These are phyloP conservation scores for Yamadazyma spencermartinsiae DNA, from an alignment of 1,139 yeast genomes.

Conservation along the genomic window DNA sequence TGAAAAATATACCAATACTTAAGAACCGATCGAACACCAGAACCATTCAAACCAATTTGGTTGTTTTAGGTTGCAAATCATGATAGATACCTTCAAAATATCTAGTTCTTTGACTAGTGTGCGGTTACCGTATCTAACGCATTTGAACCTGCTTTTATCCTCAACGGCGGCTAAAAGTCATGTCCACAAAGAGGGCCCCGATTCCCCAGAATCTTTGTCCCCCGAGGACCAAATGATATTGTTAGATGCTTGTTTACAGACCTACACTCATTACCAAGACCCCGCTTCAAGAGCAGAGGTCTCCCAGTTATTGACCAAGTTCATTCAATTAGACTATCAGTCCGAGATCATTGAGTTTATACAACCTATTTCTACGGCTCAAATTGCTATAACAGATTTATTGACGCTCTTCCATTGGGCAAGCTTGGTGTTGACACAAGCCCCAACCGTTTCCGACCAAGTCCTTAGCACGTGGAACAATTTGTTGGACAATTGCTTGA, in stretches of 20 bases:
- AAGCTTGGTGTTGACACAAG: conserved; percentile 26
- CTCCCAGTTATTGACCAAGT: conserved; percentile 27
- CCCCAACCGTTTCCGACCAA: conserved; percentile 5
- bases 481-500: conserved; percentile 4
- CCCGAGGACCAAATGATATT: conserved; percentile 14
- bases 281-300: conserved; percentile 45
- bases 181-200: too few relatives aligned
- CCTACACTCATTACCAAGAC: conserved; percentile 55
- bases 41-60: too few relatives aligned
- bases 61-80: too few relatives aligned
- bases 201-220: conserved; percentile 1
- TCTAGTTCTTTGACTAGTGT: conserved; percentile 31
- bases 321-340: conserved; percentile 1
- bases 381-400: conserved; percentile 53
- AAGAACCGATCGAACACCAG: too few relatives aligned
- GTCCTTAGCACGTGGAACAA: conserved; percentile 7
- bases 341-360: conserved; percentile 40
- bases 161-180: too few relatives aligned
- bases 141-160: conserved; percentile 13
- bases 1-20: too few relatives aligned
- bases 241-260: conserved; percentile 38
- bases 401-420: conserved; percentile 61
- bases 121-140: conserved; percentile 32
- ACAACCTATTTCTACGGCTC: conserved; percentile 29
- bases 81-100: conserved; percentile 11